phyloP scores from a whole-genome alignment of 371 early-diverging fungal species.

The Batkoa obscura region DNA sequence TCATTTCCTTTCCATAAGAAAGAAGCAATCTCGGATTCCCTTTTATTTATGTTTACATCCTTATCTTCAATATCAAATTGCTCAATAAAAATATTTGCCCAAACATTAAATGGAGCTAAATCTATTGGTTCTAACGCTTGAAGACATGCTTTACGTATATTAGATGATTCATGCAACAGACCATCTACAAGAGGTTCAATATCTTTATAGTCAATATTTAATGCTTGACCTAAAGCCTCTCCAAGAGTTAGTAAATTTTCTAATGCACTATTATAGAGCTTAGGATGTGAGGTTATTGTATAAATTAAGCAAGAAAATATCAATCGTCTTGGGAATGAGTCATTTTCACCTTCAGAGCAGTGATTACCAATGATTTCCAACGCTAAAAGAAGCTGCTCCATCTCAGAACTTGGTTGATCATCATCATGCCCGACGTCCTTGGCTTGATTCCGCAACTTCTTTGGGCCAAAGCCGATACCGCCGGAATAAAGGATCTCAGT shows the following conservation, averaged over 20 bases:
- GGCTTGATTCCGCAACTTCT: constrained; percentile 12
- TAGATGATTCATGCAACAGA: constrained; percentile 42
- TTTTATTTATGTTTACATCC: constrained; percentile 46
- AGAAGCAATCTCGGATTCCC: constrained; percentile 39
- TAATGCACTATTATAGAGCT: constrained; percentile 35
- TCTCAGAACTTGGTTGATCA: constrained; percentile 10
- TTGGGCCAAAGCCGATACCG: constrained; percentile 27
- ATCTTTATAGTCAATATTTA: no score
- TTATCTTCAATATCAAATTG: constrained; percentile 20
- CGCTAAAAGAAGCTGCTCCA: constrained; percentile 11
- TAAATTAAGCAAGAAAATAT: constrained; percentile 48
- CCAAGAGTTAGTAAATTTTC: constrained; percentile 38
- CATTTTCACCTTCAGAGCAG: neutral
- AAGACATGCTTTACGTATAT: constrained; percentile 62
- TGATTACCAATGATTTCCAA: constrained; percentile 6
- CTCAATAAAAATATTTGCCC: constrained; percentile 24
- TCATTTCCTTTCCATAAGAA: constrained; percentile 62
- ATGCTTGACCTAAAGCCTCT: constrained; percentile 24
- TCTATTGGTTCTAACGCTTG: constrained; percentile 47
- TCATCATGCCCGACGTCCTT: constrained; percentile 28
- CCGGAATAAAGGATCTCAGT: constrained; percentile 43
- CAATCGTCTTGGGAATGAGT: constrained; percentile 38
- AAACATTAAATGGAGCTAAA: constrained; percentile 40
- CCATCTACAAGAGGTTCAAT: constrained; percentile 34
- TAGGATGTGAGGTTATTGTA: constrained; percentile 47